phyloP scores from a whole-genome alignment of 2,329 filamentous ascomycete species.

The Sordariomycetes sp. region DNA sequence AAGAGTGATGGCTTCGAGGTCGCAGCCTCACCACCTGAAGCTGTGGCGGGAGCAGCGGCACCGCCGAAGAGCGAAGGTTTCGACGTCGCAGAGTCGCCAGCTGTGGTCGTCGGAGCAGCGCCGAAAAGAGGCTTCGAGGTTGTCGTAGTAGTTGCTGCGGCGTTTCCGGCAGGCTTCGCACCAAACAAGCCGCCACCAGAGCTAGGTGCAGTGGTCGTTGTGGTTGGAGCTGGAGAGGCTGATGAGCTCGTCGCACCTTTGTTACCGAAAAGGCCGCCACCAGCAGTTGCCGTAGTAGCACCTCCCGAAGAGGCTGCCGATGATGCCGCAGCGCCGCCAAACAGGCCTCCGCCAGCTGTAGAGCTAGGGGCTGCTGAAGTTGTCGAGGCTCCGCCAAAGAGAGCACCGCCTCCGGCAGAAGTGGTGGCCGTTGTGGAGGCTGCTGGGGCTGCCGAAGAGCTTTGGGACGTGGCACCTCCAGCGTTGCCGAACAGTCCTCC shows the following conservation, averaged over 20 bases:
- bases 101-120: neutral
- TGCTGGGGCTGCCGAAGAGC: slow-evolving; percentile 4
- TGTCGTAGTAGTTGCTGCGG: neutral
- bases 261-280: slow-evolving; percentile 1
- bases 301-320: slow-evolving; percentile 5
- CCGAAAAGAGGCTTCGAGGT: too few species aligned
- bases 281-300: neutral
- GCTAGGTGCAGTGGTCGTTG: slow-evolving; percentile 1
- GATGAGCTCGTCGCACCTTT: neutral
- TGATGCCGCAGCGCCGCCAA: slow-evolving; percentile 2
- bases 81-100: neutral
- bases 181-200: slow-evolving; percentile 3
- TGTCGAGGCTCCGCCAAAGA: neutral
- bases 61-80: slow-evolving; percentile 1
- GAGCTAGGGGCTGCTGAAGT: slow-evolving; percentile 6
- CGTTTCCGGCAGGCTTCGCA: slow-evolving; percentile 1
- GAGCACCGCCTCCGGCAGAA: neutral
- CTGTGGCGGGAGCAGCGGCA: slow-evolving; percentile 10
- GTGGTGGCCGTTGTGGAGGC: slow-evolving; percentile 2
- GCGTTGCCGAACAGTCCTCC: slow-evolving; percentile 16
- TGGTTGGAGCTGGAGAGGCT: neutral
- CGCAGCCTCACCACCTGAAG: too few species aligned
- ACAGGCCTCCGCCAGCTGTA: slow-evolving; percentile 7
- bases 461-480: slow-evolving; percentile 5
- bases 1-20: slow-evolving; percentile 12